Base-by-base conservation (phyloP, 2,329 filamentous ascomycete species). In the Diaporthe vaccinii region DNA sequence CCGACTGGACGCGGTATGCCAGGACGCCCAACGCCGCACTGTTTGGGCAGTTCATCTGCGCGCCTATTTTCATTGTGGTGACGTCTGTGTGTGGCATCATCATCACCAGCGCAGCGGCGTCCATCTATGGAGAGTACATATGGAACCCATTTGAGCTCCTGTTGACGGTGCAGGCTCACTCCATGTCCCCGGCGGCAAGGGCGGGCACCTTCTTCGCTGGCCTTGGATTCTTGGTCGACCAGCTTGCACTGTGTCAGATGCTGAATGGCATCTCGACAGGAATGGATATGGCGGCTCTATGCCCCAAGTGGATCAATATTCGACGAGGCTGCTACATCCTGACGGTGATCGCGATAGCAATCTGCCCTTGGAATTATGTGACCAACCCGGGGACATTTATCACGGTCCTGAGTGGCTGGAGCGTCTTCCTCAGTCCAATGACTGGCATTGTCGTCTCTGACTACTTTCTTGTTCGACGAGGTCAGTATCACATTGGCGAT, bases 361-460 rank as follows among this genome's bases (percentile, higher is more conserved):
- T 84, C 46, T 85, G 84, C 73, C 87, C 87, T 0, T 89, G 87
- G 70, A 82, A 87, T 70, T 82, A 87, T 3, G 70, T 72, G n/a
- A 74, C 71, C 1, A 84, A 82, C 1, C 86, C 86, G 0, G 81
- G 82, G 4, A 87, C 84, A 1, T 89, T 89, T 80, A 80, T 82
- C 67, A 81, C 79, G 3, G 81, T 82, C 2, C 76, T 82, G 5
- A 79, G 78, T n/a, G 79, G 80, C 4, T 82, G 79, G 79, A 78
- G 81, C 2, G 84, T 89, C n/a, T 89, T 89, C 78, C 80, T 89
- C 3, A 85, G 83, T 1, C 87, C 87, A 0, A 84, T 87, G 80
- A 85, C 84, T 4, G 87, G 86, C 3, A 83, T 88, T 15, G 82
- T 87, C 78, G 79, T 87, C 20, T 83, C 83, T 41, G 85, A 88